Percentiles rank a stretch among this genome's conserved stretches.
phyloP scores from a whole-genome alignment of 345 rosid species.

The Citrus trifoliata region DNA sequence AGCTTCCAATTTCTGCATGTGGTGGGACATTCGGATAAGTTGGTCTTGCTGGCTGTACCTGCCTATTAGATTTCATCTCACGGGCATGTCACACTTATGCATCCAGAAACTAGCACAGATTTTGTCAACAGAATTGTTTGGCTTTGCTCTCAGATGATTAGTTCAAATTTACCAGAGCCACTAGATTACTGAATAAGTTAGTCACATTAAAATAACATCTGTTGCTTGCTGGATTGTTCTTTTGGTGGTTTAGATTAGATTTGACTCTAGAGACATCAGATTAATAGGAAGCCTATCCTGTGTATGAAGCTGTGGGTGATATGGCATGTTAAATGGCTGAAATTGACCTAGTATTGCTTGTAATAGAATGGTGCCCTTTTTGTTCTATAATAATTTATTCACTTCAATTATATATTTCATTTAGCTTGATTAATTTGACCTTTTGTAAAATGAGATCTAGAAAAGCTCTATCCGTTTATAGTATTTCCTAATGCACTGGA shows the following conservation, averaged over 20 bases:
- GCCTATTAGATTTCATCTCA: neutral
- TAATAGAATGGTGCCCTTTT: neutral
- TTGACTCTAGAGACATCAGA: neutral
- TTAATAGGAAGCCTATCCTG: neutral
- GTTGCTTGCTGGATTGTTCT: neutral
- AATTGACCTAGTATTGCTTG: neutral
- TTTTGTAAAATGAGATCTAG: neutral
- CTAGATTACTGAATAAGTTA: neutral
- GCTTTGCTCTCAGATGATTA: neutral
- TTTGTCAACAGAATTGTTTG: neutral
- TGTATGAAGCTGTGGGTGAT: neutral
- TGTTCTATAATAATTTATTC: neutral
- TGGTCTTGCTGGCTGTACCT: neutral
- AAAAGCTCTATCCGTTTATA: neutral
- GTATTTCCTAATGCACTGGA: neutral
- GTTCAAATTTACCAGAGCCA: neutral
- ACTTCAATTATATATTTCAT: neutral
- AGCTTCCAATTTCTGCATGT: neutral
- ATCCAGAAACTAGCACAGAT: neutral
- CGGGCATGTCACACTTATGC: neutral
- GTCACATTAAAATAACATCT: neutral
- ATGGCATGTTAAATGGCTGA: neutral
- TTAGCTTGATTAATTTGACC: neutral
- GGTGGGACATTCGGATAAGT: neutral
- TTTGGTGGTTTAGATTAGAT: neutral